Percentiles rank a stretch among this genome's conserved stretches.
phyloP scores from a whole-genome alignment of 169 alveolate genomes.

The Cryptosporidium xiaoi region DNA sequence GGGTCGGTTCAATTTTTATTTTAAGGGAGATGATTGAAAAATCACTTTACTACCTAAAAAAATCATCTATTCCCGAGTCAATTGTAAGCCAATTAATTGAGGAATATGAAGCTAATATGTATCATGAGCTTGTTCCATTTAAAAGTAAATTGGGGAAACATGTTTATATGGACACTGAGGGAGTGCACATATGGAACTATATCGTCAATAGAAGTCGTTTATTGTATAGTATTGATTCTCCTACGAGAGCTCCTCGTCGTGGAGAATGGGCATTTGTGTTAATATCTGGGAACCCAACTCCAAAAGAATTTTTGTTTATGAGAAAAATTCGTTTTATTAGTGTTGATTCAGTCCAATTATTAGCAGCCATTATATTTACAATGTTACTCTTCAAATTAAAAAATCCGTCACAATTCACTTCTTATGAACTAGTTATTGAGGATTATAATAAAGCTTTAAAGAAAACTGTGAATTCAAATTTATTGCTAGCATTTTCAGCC shows the following conservation, averaged over 20 bases:
- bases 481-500: slow-evolving; percentile 52
- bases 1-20: slow-evolving; percentile 52
- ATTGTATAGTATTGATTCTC: slow-evolving; percentile 44
- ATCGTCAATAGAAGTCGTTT: slow-evolving; percentile 35
- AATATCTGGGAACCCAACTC: slow-evolving; percentile 47
- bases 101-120: slow-evolving; percentile 16
- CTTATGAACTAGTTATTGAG: slow-evolving; percentile 55
- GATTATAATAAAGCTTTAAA: slow-evolving; percentile 18
- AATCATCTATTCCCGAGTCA: background rate
- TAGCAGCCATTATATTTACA: slow-evolving; percentile 52
- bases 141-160: slow-evolving; percentile 22
- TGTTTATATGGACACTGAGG: slow-evolving; percentile 29
- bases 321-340: slow-evolving; percentile 43
- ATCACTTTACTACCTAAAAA: slow-evolving; percentile 4
- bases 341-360: slow-evolving; percentile 47
- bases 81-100: slow-evolving; percentile 21
- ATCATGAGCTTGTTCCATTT: slow-evolving; percentile 44
- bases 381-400: slow-evolving; percentile 44
- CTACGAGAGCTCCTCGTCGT: slow-evolving; percentile 63
- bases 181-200: slow-evolving; percentile 43
- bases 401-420: slow-evolving; percentile 36
- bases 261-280: slow-evolving; percentile 66
- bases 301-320: slow-evolving; percentile 52
- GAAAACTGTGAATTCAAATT: slow-evolving; percentile 50
- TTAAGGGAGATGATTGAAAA: slow-evolving; percentile 47